These are phyloP conservation scores for Rhododendron ferrugineum DNA, from an alignment of 148 eudicot species.

Conservation along the genomic window DNA sequence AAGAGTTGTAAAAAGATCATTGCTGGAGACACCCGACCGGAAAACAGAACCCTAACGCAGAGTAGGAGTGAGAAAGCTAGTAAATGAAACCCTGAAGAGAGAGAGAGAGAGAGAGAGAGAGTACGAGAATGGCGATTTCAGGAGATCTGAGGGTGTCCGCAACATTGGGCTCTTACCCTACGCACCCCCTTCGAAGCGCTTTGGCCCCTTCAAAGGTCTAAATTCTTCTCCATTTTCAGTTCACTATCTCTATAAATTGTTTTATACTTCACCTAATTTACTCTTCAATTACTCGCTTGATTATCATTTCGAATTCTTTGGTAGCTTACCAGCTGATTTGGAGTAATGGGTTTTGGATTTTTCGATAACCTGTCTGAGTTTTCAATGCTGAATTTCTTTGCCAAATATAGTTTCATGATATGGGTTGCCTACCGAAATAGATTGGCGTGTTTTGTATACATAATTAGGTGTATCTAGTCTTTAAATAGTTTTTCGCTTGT, in stretches of 20 bases:
- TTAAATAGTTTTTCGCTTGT: too few species aligned
- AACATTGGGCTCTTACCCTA: constrained; percentile 41
- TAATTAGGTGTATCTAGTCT: neutral
- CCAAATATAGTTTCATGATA: neutral
- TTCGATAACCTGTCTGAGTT: neutral
- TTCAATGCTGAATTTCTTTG: neutral
- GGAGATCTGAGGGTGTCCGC: constrained; percentile 75
- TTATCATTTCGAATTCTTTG: neutral
- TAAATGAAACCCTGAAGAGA: neutral
- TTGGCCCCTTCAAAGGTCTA: constrained; percentile 56
- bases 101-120: constrained; percentile 5
- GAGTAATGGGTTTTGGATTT: neutral
- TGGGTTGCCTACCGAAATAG: neutral
- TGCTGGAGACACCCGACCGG: too few species aligned
- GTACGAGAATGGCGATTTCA: constrained; percentile 54
- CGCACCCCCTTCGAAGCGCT: constrained; percentile 36
- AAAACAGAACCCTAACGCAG: constrained; percentile 6
- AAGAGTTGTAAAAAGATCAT: neutral
- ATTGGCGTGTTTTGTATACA: neutral
- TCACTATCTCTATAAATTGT: neutral
- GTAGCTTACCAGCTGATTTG: neutral
- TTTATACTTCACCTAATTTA: neutral
- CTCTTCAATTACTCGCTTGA: neutral
- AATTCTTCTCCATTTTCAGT: neutral
- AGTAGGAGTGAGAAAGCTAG: neutral